Evolutionary conservation across 192 early-diverging fungal species (phyloP), one percentile per base, ranked within the genome.

Genomic region (Coemansia sp.): DNA sequence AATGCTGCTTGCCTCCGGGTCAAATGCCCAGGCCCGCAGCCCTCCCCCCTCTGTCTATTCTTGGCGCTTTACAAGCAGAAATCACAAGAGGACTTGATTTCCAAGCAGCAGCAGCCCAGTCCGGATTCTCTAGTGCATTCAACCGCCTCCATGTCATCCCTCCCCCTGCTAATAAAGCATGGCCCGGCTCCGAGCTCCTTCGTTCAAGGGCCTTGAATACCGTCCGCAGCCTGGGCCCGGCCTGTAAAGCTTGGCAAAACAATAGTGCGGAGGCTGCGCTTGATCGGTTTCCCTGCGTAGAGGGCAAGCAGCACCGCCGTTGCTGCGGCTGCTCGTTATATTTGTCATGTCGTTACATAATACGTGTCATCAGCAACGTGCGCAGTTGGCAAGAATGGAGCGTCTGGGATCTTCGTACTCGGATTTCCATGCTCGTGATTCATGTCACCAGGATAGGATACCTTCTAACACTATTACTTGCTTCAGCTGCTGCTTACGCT

Each of bases 1-100:
- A 36, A 36, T 36, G 34, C 34, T 36, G 5, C 27, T 27, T 27
- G 27, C 14, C 55, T 31, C 55, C 29, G 55, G 55, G 55, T 29
- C 55, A 58, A 32, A 32, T 8, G 55, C 55, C 55, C 25, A 32
- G 51, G 3, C 51, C 51, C 51, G 51, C 51, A 53, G 51, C 51
- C 51, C 29, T 29, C 55, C 55, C 39, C 39, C 14, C 37, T 55
- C 27, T 27, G 27, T 15, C 12, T 7, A 31, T 58, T 21, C 46
- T 48, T 48, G 46, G 27, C 27, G 45, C 5, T 21, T 48, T 17
- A 7, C n/a, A 17, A 53, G 10, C 14, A 12, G 29, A 58, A 58
- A 58, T 58, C 55, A 53, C 25, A 27, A 3, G 29, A 11, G 55
- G 12, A 29, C 55, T 58, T 32, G 55, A 58, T 34, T 34, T 58